Percentiles rank a stretch among this genome's conserved stretches.
Conservation (phyloP, 805 yeast species). For the Saccharomycopsis malanga region DNA sequence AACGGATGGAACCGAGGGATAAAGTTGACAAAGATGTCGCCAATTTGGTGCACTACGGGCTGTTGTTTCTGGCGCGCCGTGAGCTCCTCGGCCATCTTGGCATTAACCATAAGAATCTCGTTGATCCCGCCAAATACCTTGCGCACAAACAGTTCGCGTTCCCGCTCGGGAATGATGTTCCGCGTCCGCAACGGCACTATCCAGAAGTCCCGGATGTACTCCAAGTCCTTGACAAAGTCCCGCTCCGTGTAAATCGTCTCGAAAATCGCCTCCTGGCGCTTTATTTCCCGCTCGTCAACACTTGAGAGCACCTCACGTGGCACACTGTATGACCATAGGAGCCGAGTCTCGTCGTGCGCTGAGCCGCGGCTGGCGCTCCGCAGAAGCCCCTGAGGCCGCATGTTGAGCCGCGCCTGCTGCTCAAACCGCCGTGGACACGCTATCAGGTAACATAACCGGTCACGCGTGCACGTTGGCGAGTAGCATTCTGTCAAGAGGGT, state of each 20-base stretch:
- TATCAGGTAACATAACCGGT: constrained; percentile 82
- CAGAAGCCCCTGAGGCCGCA: constrained; percentile 78
- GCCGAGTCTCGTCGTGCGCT: constrained; percentile 68
- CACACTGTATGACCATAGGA: constrained; percentile 91
- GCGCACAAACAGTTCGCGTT: constrained; percentile 84
- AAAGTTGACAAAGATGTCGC: constrained; percentile 78
- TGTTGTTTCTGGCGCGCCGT: constrained; percentile 79
- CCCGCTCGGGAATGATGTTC: constrained; percentile 78
- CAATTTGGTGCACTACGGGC: constrained; percentile 78
- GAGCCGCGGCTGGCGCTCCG: constrained; percentile 67
- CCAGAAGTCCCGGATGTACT: constrained; percentile 88
- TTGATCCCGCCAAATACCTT: constrained; percentile 87
- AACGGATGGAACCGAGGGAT: constrained; percentile 89
- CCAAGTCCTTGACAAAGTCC: constrained; percentile 90
- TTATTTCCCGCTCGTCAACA: constrained; percentile 76
- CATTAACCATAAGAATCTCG: constrained; percentile 79
- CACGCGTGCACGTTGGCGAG: constrained; percentile 92
- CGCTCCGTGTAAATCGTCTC: constrained; percentile 92
- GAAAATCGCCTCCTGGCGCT: constrained; percentile 91
- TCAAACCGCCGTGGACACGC: constrained; percentile 95
- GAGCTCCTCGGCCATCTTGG: constrained; percentile 81
- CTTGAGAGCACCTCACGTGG: constrained; percentile 70
- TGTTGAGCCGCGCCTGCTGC: constrained; percentile 87
- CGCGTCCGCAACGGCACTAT: constrained; percentile 85
- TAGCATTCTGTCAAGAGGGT: constrained; percentile 91